phyloP scores from a whole-genome alignment of 306 rosid genomes.

The Sindora glabra region DNA sequence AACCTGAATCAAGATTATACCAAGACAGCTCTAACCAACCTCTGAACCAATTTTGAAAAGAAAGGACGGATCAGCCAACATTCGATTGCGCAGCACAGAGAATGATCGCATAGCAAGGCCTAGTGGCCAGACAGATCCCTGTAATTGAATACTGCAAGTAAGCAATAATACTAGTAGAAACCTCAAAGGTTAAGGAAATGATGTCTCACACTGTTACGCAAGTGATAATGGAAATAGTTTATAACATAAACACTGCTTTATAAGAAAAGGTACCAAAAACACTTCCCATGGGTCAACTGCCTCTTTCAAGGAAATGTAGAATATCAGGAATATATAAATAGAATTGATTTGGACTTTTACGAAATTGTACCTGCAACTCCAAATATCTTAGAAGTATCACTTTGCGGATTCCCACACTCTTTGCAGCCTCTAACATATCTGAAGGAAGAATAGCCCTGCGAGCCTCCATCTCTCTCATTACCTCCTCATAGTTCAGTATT shows the following conservation, averaged over 20 bases:
- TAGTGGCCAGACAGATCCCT: conserved; percentile 74
- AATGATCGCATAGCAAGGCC: conserved; percentile 72
- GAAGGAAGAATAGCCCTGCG: conserved; percentile 62
- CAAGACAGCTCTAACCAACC: conserved; percentile 47
- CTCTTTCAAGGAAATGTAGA: too few species aligned
- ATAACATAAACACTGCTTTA: neutral
- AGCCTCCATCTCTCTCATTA: conserved; percentile 64
- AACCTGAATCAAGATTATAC: neutral
- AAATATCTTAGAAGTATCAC: conserved; percentile 65
- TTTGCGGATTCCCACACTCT: conserved; percentile 63
- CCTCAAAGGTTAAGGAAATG: neutral
- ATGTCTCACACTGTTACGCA: conserved; percentile 1
- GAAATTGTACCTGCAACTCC: conserved; percentile 56
- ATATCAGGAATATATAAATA: too few species aligned
- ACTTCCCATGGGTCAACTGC: too few species aligned
- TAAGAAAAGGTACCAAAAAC: neutral
- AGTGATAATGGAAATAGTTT: neutral
- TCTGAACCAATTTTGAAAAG: conserved; percentile 90
- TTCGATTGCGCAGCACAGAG: conserved; percentile 67
- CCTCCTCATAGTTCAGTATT: conserved; percentile 60
- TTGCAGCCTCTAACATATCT: conserved; percentile 85
- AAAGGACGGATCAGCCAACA: conserved; percentile 88
- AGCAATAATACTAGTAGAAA: neutral
- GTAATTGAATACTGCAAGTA: conserved; percentile 11
- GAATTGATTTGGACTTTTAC: neutral